A percentile compares a stretch with the other conserved stretches of the same genome.
Conservation (phyloP, 176 grass and related monocot genomes). For the Tillandsia fasciculata region DNA sequence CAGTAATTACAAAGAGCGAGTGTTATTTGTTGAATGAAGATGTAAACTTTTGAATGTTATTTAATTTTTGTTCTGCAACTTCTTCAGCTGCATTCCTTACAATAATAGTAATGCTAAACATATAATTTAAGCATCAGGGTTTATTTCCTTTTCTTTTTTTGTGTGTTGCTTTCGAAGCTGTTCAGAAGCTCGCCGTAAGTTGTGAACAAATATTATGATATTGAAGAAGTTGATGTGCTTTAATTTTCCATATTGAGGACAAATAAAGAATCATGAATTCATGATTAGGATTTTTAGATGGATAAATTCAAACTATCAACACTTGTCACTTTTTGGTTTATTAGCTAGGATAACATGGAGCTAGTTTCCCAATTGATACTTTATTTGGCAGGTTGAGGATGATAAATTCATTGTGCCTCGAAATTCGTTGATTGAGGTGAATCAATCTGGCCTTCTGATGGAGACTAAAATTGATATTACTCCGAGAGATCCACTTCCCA, state of each 20-base stretch:
- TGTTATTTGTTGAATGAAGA: too few relatives aligned
- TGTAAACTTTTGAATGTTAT: too few relatives aligned
- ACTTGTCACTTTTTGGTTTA: too few relatives aligned
- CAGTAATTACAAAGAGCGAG: too few relatives aligned
- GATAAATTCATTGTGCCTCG: slow-evolving; percentile 83
- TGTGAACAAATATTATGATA: not conserved
- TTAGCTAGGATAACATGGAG: too few relatives aligned
- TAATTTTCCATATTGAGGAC: not conserved
- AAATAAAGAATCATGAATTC: too few relatives aligned
- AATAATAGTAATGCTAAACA: too few relatives aligned
- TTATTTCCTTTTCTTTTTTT: not conserved
- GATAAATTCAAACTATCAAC: too few relatives aligned
- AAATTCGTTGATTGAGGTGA: slow-evolving; percentile 85
- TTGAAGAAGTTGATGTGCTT: not conserved
- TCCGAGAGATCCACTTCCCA: slow-evolving; percentile 69
- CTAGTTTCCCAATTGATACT: not conserved
- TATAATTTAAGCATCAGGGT: too few relatives aligned
- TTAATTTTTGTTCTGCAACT: too few relatives aligned
- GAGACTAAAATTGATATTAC: slow-evolving; percentile 93
- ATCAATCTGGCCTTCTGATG: slow-evolving; percentile 98
- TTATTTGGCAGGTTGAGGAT: slow-evolving; percentile 59
- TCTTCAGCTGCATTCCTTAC: too few relatives aligned
- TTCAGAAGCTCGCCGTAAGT: not conserved
- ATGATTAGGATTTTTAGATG: too few relatives aligned
- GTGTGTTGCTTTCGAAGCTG: not conserved